Percentiles rank a stretch among this genome's conserved stretches.
These are phyloP conservation scores for Corymbia calophylla DNA, from an alignment of 441 rosid genomes.

Conservation along the genomic window DNA sequence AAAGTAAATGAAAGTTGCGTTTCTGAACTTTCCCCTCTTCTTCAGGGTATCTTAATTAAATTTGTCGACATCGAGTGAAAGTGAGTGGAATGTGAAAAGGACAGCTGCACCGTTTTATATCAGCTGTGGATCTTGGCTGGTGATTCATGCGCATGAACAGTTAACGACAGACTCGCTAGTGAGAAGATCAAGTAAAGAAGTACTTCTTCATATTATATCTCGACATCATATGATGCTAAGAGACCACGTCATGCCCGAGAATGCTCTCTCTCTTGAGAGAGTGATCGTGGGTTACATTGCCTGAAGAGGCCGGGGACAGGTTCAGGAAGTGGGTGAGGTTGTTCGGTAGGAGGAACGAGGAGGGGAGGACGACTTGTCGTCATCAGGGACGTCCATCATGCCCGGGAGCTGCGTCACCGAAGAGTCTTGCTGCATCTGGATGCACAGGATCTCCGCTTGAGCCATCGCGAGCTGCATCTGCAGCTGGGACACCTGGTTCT, in stretches of 20 bases:
- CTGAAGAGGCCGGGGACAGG: not conserved
- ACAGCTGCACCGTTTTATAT: not conserved
- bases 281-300: not conserved
- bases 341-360: not conserved
- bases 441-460: constrained; percentile 9
- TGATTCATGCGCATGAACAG: not conserved
- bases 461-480: constrained; percentile 7
- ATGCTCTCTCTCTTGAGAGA: not conserved
- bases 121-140: not conserved
- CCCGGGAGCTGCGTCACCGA: not conserved
- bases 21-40: not conserved
- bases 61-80: not conserved
- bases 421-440: constrained; percentile 2
- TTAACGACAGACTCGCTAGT: not conserved
- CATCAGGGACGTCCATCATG: not conserved
- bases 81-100: not conserved
- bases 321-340: not conserved
- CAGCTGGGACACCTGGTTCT: constrained; percentile 10
- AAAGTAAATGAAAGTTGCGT: not conserved
- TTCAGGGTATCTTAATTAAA: not conserved
- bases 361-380: not conserved
- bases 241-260: not conserved
- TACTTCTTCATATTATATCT: not conserved
- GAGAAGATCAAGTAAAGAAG: not conserved
- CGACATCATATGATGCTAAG: not conserved